Conservation (phyloP, 2,329 filamentous ascomycete species). For the Penicillium sp. region DNA sequence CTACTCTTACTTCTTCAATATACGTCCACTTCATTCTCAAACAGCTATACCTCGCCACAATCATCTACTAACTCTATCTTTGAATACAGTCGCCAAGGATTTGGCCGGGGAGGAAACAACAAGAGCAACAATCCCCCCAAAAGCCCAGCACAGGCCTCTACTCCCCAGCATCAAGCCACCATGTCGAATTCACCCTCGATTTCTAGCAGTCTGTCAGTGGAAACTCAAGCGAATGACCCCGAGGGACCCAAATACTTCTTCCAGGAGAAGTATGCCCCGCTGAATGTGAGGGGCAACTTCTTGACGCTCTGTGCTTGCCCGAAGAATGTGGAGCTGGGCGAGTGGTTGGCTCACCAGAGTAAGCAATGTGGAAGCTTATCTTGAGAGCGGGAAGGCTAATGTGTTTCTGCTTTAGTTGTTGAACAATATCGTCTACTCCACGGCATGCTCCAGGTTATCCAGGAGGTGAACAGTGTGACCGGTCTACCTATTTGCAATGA, state of each 20-base stretch:
- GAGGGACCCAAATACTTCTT: conserved; percentile 52
- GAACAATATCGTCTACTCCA: conserved; percentile 88
- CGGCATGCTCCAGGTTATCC: conserved; percentile 84
- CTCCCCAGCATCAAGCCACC: conserved; percentile 28
- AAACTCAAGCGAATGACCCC: conserved; percentile 43
- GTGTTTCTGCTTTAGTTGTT: conserved; percentile 62
- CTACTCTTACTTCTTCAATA: conserved; percentile 4
- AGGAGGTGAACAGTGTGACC: conserved; percentile 76
- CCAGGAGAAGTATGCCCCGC: conserved; percentile 62
- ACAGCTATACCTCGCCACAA: conserved; percentile 6
- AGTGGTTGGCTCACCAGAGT: conserved; percentile 97
- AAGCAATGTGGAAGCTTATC: conserved; percentile 31
- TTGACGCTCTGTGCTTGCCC: conserved; percentile 92
- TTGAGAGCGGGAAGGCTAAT: conserved; percentile 8
- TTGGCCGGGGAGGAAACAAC: conserved; percentile 50
- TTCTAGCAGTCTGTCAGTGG: conserved; percentile 38
- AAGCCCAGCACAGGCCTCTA: conserved; percentile 32
- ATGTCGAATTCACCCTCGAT: conserved; percentile 44
- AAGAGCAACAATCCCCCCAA: conserved; percentile 46
- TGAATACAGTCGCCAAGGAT: conserved; percentile 48
- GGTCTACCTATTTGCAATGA: conserved; percentile 80
- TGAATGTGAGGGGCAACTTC: conserved; percentile 96
- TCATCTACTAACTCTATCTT: conserved; percentile 27
- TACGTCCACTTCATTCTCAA: conserved; percentile 9
- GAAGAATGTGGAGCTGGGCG: conserved; percentile 88